Evolutionary conservation across 2,329 filamentous ascomycete species (phyloP).

Genomic region (Penicillium sp.): DNA sequence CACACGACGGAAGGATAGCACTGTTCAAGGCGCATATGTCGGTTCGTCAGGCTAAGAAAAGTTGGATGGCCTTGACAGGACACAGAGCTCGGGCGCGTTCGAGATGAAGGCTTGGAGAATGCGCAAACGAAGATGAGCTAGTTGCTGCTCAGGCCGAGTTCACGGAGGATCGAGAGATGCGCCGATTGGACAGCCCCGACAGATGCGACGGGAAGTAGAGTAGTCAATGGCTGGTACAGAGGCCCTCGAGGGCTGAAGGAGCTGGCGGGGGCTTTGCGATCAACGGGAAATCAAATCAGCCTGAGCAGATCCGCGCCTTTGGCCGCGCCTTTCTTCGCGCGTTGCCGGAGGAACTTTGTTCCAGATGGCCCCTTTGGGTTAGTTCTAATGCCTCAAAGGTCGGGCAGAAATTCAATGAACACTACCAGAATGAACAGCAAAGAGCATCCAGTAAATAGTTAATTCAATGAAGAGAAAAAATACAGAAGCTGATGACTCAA

Average conservation of each 20-base stretch:
- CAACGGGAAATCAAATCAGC: constrained; percentile 29
- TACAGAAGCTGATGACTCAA: too few species aligned
- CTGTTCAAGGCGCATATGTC: neutral
- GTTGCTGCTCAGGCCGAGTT: constrained; percentile 1
- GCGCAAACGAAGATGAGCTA: constrained; percentile 19
- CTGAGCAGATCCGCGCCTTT: constrained; percentile 33
- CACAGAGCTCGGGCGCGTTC: constrained; percentile 20
- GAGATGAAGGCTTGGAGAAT: constrained; percentile 11
- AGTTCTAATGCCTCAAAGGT: constrained; percentile 6
- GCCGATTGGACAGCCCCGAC: constrained; percentile 6
- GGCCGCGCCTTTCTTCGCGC: constrained; percentile 40
- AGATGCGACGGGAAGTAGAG: constrained; percentile 10
- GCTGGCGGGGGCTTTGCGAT: constrained; percentile 24
- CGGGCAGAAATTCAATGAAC: too few species aligned
- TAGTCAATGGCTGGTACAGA: constrained; percentile 23
- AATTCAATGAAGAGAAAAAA: too few species aligned
- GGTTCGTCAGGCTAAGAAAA: neutral
- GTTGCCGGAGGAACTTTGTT: constrained; percentile 21
- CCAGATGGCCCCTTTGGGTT: constrained; percentile 7
- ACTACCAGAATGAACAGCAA: too few species aligned
- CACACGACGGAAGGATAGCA: neutral
- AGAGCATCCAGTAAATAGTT: too few species aligned
- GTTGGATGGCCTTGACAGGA: constrained; percentile 1
- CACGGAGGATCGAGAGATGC: neutral
- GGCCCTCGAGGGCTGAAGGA: constrained; percentile 23